phyloP scores from a whole-genome alignment of 2,329 filamentous ascomycete genomes.

The Exophiala lecanii-corni region DNA sequence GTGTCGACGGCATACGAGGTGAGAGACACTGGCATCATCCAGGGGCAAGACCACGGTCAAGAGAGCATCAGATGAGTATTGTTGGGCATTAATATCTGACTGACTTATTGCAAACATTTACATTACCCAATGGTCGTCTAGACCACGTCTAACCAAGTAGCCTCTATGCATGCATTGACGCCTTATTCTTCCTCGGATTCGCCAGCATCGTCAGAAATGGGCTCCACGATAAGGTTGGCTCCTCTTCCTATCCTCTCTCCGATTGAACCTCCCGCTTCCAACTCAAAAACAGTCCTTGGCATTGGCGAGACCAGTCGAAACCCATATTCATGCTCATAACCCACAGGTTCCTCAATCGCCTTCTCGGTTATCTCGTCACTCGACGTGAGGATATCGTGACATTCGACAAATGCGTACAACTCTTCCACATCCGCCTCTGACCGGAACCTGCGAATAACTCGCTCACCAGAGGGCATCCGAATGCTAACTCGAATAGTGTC shows the following conservation, averaged over 20 bases:
- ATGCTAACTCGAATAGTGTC: slow-evolving; percentile 68
- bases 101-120: no score
- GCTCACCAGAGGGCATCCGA: slow-evolving; percentile 60
- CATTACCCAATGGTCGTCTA: no score
- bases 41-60: no score
- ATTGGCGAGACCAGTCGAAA: slow-evolving; percentile 83
- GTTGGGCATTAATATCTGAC: no score
- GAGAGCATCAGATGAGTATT: no score
- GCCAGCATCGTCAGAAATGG: slow-evolving; percentile 52
- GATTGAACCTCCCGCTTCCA: slow-evolving; percentile 63
- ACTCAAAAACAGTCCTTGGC: slow-evolving; percentile 73
- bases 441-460: slow-evolving; percentile 72
- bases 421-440: slow-evolving; percentile 72
- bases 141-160: no score
- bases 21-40: no score
- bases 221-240: slow-evolving; percentile 86
- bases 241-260: slow-evolving; percentile 73
- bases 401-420: slow-evolving; percentile 94
- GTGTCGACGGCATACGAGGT: no score
- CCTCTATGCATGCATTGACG: background rate
- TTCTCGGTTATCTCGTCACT: slow-evolving; percentile 31
- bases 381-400: slow-evolving; percentile 62
- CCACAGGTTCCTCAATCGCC: slow-evolving; percentile 51
- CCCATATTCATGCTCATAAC: slow-evolving; percentile 74
- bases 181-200: slow-evolving; percentile 29